phyloP scores from a whole-genome alignment of 2,329 filamentous ascomycete species.

The Xylariaceae sp. region DNA sequence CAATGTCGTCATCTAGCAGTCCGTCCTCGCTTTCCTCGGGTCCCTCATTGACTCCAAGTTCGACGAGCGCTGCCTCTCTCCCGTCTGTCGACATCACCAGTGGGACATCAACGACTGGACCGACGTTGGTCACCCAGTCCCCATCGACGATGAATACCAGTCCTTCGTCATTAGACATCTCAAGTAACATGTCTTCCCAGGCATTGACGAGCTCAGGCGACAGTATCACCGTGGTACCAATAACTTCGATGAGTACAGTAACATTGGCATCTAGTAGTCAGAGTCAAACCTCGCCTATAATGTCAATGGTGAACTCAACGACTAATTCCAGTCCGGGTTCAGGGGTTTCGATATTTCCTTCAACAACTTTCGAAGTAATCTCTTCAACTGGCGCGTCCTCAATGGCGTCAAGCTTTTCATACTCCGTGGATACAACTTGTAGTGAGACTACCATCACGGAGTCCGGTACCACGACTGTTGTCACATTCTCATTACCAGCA shows the following conservation, averaged over 20 bases:
- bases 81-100: slow-evolving; percentile 10
- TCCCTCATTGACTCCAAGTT: slow-evolving; percentile 11
- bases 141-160: not conserved
- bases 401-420: slow-evolving; percentile 9
- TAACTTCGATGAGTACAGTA: slow-evolving; percentile 8
- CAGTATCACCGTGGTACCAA: slow-evolving; percentile 4
- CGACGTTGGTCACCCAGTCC: not conserved
- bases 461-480: slow-evolving; percentile 12
- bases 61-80: slow-evolving; percentile 3
- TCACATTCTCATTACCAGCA: slow-evolving; percentile 4
- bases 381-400: slow-evolving; percentile 8
- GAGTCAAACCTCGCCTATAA: not conserved
- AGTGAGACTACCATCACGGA: slow-evolving; percentile 18
- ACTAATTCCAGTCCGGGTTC: not conserved
- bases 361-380: slow-evolving; percentile 3
- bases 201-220: slow-evolving; percentile 12
- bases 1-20: slow-evolving; percentile 6
- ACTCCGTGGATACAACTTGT: slow-evolving; percentile 19
- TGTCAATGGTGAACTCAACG: no score
- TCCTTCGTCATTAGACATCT: not conserved
- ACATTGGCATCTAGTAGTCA: slow-evolving; percentile 7
- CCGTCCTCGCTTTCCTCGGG: slow-evolving; percentile 5
- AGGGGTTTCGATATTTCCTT: not conserved
- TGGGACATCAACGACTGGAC: slow-evolving; percentile 2
- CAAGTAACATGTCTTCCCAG: slow-evolving; percentile 10